These are phyloP conservation scores for Xylaria sp. DNA, from an alignment of 2,329 filamentous ascomycete genomes.

Conservation along the genomic window DNA sequence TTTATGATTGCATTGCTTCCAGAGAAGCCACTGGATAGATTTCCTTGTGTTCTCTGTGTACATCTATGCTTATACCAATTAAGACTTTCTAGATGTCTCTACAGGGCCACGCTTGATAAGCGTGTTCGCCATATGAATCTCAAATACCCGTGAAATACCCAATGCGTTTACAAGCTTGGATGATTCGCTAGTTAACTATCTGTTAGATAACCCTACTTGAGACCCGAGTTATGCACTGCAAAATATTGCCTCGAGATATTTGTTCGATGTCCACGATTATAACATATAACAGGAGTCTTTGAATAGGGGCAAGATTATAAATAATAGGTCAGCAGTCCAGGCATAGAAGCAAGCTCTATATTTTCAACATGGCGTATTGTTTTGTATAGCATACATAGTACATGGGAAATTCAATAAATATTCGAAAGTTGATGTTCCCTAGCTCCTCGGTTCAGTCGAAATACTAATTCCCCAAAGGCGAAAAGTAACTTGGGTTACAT, in stretches of 20 bases:
- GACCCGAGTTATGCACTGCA: too few relatives aligned
- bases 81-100: conserved; percentile 34
- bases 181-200: neutral
- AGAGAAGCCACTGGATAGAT: conserved; percentile 46
- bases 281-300: neutral
- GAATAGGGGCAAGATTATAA: neutral
- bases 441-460: neutral
- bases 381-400: neutral
- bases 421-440: neutral
- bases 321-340: neutral
- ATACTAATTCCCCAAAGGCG: neutral
- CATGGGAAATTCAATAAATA: neutral
- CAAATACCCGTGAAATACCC: neutral
- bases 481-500: neutral
- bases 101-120: neutral
- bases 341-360: neutral
- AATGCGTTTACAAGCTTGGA: neutral
- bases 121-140: neutral
- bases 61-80: conserved; percentile 50
- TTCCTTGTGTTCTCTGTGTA: conserved; percentile 48
- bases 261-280: neutral
- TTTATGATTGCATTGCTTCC: conserved; percentile 46
- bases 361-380: neutral
- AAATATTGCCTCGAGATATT: neutral
- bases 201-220: neutral